Base-by-base conservation (phyloP, 768 basidiomycete species). In the Dacryopinax primogenitus region DNA sequence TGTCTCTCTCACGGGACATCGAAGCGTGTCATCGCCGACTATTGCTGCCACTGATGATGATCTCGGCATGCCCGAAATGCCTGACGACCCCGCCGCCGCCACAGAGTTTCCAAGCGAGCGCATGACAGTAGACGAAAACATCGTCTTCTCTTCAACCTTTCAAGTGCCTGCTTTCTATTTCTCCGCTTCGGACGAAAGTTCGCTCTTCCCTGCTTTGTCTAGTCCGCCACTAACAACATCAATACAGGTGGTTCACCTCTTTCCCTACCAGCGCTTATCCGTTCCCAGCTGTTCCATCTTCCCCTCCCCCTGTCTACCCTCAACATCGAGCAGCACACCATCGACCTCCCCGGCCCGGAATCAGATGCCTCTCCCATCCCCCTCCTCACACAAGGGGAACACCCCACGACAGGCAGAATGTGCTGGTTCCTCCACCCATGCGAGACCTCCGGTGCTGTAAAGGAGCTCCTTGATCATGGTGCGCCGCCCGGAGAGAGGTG, bases 361-460 rank as follows among this genome's bases (percentile, higher is more conserved):
- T 65, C 63, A 21, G 70, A 44, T 58, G 61, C 64, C 33, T 67
- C 67, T 3, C 66, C 82, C 3, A 87, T 92, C 70, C 89, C 92
- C 11, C 73, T 93, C 23, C 75, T 95, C 11, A 89, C 91, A 13
- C 90, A 91, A 70, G 88, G 88, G 9, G 92, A 95, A 65, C 92
- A 94, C 70, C 92, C 91, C 0, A 83, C 80, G 3, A 78, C 88
- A 33, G 86, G 84, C 23, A 83, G 77, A 1, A 85, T 86, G 9
- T 85, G 83, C 64, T 95, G 90, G 90, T 90, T 86, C 71, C 77
- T 95, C 37, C 92, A 95, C 72, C 92, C 92, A 11, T 95, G 92
- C 72, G 85, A 89, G 73, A 88, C 86, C 2, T 79, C 80, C 11
- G 74, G 74, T 34, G 82, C 84, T 0, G 82, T 95, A 1, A 76